Evolutionary conservation across 2,329 filamentous ascomycete species (phyloP), one percentile per base, ranked within the genome.

Genomic region (Verticillium isaacii): DNA sequence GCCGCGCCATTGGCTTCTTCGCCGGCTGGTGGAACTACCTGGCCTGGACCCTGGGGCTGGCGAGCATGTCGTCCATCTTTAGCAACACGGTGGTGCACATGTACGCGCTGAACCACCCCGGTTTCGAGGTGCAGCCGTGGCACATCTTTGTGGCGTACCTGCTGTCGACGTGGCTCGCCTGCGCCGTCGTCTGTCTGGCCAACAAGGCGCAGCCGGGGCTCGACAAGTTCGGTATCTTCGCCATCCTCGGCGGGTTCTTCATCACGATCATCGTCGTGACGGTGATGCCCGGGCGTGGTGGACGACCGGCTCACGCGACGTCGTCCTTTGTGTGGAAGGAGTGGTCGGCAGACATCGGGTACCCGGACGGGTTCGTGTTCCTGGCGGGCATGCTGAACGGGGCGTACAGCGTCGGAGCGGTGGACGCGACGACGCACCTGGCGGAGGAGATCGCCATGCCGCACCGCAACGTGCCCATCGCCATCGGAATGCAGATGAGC

Each of bases 371-470:
- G 0, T 77, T 80, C 61, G 76, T 79, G 2, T 79, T 79, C 57
- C 68, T 75, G 4, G 69, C 71, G 0, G 76, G 76, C 1, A 78
- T 78, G 76, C 71, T 78, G n/a, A 91, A 91, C 67, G 89, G 87
- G 12, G 88, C 88, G 3, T 91, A 85, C 69, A 83, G 85, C 55
- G 84, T 91, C 12, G 89, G 88, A 7, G 84, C 85, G 1, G 84
- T 87, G 0, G 89, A 91, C 68, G 84, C 85, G 57, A 83, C 86
- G 1, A 84, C 84, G 1, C 88, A 90, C 69, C 71, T 89, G 50
- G 83, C 85, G 0, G 87, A 90, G 70, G 87, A 90, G 70, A 87
- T 89, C 50, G 85, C 79, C 0, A 64, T 76, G 52, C 80, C 82
- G 0, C 73, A 75, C 57, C 72, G 75, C 29, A 85, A 85, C 63